Conservation (phyloP, 345 rosid genomes). For the Lenwebbia sp. region DNA sequence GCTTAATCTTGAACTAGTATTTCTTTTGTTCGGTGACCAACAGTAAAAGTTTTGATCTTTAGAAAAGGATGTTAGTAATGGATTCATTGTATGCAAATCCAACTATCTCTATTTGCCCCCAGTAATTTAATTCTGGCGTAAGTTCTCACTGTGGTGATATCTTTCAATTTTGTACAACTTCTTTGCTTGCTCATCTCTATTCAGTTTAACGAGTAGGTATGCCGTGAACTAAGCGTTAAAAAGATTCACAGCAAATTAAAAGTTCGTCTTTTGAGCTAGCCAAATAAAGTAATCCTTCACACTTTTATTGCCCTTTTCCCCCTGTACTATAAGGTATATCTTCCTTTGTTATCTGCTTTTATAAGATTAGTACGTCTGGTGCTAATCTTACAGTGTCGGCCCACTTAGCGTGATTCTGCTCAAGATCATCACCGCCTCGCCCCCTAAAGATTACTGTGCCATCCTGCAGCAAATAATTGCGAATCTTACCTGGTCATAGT, state of each 20-base stretch:
- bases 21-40: not conserved
- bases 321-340: too few species aligned
- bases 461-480: slow-evolving; percentile 63
- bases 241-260: too few species aligned
- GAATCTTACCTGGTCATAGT: slow-evolving; percentile 1
- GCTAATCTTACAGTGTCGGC: slow-evolving; percentile 61
- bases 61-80: not conserved
- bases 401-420: slow-evolving; percentile 87
- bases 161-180: too few species aligned
- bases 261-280: too few species aligned
- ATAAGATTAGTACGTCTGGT: slow-evolving; percentile 42
- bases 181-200: too few species aligned
- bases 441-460: slow-evolving; percentile 94
- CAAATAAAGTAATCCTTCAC: too few species aligned
- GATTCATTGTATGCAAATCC: not conserved
- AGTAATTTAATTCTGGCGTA: not conserved
- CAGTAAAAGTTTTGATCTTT: not conserved
- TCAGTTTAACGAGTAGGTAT: too few species aligned
- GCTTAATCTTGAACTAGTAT: not conserved
- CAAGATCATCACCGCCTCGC: slow-evolving; percentile 98
- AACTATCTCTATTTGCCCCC: not conserved
- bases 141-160: too few species aligned
- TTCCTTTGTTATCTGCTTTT: too few species aligned
- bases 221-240: too few species aligned
- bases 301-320: too few species aligned